Evolutionary conservation across 768 basidiomycete species (phyloP).

Genomic region (Cubamyces lactineus): DNA sequence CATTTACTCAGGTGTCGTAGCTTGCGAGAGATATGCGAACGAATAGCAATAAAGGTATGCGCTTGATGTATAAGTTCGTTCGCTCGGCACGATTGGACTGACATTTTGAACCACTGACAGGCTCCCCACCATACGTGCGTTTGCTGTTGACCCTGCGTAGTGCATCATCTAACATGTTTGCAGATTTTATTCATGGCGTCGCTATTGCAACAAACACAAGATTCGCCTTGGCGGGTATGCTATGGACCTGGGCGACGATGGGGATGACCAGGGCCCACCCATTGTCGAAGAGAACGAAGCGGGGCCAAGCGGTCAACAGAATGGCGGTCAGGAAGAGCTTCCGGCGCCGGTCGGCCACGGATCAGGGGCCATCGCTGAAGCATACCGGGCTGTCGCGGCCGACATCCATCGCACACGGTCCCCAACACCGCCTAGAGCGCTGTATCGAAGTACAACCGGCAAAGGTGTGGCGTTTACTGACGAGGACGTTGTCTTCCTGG

Average conservation of each 20-base stretch:
- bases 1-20: constrained; percentile 34
- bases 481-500: constrained; percentile 78
- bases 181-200: constrained; percentile 89
- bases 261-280: constrained; percentile 2
- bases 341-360: constrained; percentile 33
- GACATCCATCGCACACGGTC: constrained; percentile 61
- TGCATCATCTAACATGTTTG: background rate
- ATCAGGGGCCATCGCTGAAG: constrained; percentile 50
- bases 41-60: constrained; percentile 78
- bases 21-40: constrained; percentile 84
- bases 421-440: constrained; percentile 77
- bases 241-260: constrained; percentile 65
- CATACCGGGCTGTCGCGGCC: constrained; percentile 44
- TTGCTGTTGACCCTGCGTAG: background rate
- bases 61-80: background rate
- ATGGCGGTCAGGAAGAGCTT: constrained; percentile 44
- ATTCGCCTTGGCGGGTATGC: constrained; percentile 85
- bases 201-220: constrained; percentile 92
- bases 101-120: constrained; percentile 37
- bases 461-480: constrained; percentile 90
- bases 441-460: constrained; percentile 85
- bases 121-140: constrained; percentile 88
- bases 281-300: constrained; percentile 41
- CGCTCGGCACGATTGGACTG: background rate
- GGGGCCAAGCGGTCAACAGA: constrained; percentile 43